Evolutionary conservation across 2,329 filamentous ascomycete genomes (phyloP), one percentile per base, ranked within the genome.

Genomic region (Pseudogymnoascus sp.): DNA sequence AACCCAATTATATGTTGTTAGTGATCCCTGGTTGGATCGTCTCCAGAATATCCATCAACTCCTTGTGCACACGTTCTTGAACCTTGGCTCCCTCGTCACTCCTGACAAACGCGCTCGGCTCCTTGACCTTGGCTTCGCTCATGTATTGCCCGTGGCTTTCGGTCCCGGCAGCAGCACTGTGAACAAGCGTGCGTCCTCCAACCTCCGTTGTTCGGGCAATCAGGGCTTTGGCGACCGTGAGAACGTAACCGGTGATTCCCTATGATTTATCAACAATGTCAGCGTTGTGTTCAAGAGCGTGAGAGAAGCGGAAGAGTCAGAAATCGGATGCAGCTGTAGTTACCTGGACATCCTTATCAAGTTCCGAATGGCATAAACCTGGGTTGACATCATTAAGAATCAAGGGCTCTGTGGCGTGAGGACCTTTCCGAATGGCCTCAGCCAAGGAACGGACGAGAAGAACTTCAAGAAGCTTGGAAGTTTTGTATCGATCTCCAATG

Each of bases 41-140:
- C 60, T 82, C 78, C 31, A 82, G 62, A 19, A 78, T 71, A 10
- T 67, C 74, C 65, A 77, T 56, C 66, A 82, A 65, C 71, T 83
- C 78, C 14, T 68, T 72, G 69, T 75, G 82, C 2, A 79, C 69
- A 63, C 70, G 75, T 53, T 70, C 68, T 63, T 76, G 77, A 72
- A 60, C 64, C 61, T 70, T 61, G 38, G 69, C 67, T 0, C 78
- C 79, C 35, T 78, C 72, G 4, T 74, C 70, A 4, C 78, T 76
- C 61, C 69, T 62, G 2, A 76, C 76, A 65, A 71, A 76, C 0
- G 62, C 37, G 59, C 73, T 75, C 1, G 70, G 69, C n/a, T 66
- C 64, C 26, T 75, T 69, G 0, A 68, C 63, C 62, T 66, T 61
- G 24, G 62, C 63, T 3, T 65, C 37, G 11, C 41, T 53, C 66